Conservation (phyloP, 2,329 filamentous ascomycete genomes). For the Fusarium oxysporum region DNA sequence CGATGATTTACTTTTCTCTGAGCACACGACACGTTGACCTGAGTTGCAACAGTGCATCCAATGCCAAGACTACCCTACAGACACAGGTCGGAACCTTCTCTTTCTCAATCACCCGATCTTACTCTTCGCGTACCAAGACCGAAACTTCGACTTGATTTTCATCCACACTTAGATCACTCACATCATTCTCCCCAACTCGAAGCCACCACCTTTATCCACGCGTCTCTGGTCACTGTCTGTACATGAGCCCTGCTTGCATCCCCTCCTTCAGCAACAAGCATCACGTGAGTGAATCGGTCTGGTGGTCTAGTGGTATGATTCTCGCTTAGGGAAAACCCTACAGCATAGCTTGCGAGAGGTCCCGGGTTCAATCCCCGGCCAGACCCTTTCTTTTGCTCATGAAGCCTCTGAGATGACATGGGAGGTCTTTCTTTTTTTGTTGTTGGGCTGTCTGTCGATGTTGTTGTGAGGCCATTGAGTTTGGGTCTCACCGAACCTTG, state of each 20-base stretch:
- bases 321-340: slow-evolving; percentile 48
- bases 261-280: neutral
- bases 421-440: neutral
- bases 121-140: neutral
- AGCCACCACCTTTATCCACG: no score
- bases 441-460: neutral
- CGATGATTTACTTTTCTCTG: no score
- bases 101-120: no score
- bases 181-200: no score
- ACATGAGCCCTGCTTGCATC: neutral
- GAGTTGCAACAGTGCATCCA: no score
- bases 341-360: slow-evolving; percentile 56
- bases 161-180: no score
- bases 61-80: slow-evolving; percentile 1
- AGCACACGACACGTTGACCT: no score
- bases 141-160: no score
- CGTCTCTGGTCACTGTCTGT: neutral
- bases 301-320: slow-evolving; percentile 50
- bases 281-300: slow-evolving; percentile 37
- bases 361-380: slow-evolving; percentile 61
- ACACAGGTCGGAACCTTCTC: neutral
- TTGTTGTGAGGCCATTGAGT: neutral
- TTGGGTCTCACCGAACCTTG: neutral
- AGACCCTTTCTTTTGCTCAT: slow-evolving; percentile 41
- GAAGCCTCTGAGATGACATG: no score